Percentiles rank a stretch among this genome's conserved stretches.
Conservation (phyloP, 129 eudicot genomes). For the Solidago caesia region DNA sequence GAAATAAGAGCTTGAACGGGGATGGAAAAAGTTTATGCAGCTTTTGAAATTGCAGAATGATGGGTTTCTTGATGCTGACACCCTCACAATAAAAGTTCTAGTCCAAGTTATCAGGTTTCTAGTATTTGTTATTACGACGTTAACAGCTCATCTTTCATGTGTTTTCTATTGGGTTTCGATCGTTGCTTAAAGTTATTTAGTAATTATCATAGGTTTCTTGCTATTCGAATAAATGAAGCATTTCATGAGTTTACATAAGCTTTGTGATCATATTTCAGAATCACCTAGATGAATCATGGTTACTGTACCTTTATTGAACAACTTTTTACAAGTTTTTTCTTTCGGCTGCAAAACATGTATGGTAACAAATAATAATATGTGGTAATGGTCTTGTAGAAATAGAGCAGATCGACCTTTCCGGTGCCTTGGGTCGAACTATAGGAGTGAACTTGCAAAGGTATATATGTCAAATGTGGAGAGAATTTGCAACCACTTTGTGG, state of each 20-base stretch:
- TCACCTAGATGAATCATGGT: conserved; percentile 4
- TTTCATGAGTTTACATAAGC: neutral
- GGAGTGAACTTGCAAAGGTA: conserved; percentile 93
- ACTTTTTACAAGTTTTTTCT: neutral
- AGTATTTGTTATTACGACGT: neutral
- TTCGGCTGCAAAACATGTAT: neutral
- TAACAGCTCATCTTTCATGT: neutral
- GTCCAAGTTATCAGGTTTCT: conserved; percentile 95
- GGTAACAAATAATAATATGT: conserved; percentile 23
- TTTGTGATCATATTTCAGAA: neutral
- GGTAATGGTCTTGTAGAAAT: conserved; percentile 53
- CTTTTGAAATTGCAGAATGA: conserved; percentile 72
- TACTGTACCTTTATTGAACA: neutral
- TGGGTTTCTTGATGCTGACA: conserved; percentile 91
- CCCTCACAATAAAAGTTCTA: conserved; percentile 91
- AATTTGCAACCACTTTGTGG: conserved; percentile 92
- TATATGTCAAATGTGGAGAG: conserved; percentile 94
- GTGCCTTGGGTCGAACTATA: conserved; percentile 84
- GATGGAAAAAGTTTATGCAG: conserved; percentile 99
- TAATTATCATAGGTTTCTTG: conserved; percentile 2
- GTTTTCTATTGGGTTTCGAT: neutral
- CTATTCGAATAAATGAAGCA: neutral
- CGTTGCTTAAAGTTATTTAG: no score
- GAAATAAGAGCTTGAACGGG: conserved; percentile 99
- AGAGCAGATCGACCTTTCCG: conserved; percentile 87